Base-by-base conservation (phyloP, 2,329 filamentous ascomycete species). In the Nigrospora sphaerica region DNA sequence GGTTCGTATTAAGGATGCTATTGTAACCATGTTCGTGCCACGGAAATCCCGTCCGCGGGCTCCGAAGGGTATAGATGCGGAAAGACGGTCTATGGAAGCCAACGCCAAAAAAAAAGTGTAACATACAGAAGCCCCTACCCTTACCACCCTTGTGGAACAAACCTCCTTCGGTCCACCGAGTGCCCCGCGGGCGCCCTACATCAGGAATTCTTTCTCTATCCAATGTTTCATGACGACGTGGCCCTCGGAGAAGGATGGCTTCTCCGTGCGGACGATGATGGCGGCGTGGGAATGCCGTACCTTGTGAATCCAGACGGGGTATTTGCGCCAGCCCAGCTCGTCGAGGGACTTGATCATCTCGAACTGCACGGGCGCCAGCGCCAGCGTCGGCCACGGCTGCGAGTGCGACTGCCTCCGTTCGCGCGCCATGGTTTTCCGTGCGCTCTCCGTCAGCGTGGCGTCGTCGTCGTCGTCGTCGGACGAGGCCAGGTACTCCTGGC, bases 271-370 rank as follows among this genome's bases (percentile, higher is more conserved):
- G 33, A 95, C 83, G 52, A 97, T 88, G 41, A 97, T 95, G 3
- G 91, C 91, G 0, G 91, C 92, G 64, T 97, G 92, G 49, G 80
- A 88, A 61, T 95, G 88, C n/a, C 74, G 69, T 46, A 81, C 76
- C 6, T 90, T 86, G 52, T 86, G 85, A 35, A 93, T 91, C 67
- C 85, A 83, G 4, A 91, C 80, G 1, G 76, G 79, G 53, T 80
- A 83, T 62, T 84, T 86, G 41, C 74, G 71, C 77, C 80, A 85
- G 5, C 75, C 73, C 2, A 84, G 61, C n/a, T 64, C 62, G 56
- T 97, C 82, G 42, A 97, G 71, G 11, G 81, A 79, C 31, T 85
- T 75, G 51, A 95, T 86, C 80, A 95, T 95, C 42, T 78, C 75
- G 61, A 95, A 95, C 66, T 97, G 92, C 41, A 82, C 79, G 5